phyloP scores from a whole-genome alignment of 164 flowering plant genomes.

The Nymphaea colorata region DNA sequence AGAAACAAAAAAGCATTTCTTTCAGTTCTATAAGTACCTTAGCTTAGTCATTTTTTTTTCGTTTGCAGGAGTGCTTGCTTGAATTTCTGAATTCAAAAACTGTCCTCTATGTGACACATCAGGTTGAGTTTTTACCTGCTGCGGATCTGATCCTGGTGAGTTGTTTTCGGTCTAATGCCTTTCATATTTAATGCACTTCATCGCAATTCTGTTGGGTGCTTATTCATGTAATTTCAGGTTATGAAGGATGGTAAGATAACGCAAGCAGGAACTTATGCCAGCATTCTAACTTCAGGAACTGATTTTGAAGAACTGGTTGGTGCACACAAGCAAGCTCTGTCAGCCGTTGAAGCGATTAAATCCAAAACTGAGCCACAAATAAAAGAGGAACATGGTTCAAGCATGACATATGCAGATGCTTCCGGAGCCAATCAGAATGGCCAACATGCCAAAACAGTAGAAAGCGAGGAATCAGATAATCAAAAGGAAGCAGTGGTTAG shows the following conservation, averaged over 20 bases:
- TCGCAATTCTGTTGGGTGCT: not conserved
- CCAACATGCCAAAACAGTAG: conserved; percentile 6
- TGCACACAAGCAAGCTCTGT: conserved; percentile 56
- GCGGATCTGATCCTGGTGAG: conserved; percentile 48
- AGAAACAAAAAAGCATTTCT: too few species aligned
- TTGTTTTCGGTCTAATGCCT: not conserved
- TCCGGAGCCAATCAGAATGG: conserved; percentile 1
- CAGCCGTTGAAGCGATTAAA: conserved; percentile 17
- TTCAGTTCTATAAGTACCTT: too few species aligned
- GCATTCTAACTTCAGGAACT: conserved; percentile 44
- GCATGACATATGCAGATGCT: not conserved
- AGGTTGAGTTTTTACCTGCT: conserved; percentile 47
- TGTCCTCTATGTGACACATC: conserved; percentile 56
- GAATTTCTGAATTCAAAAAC: conserved; percentile 35
- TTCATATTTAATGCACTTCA: not conserved
- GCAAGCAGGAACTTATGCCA: conserved; percentile 65
- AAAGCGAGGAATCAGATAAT: not conserved
- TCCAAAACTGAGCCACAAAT: not conserved
- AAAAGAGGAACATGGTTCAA: not conserved
- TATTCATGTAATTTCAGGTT: conserved; percentile 27
- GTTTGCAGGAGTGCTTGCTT: conserved; percentile 14
- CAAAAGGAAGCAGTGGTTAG: not conserved
- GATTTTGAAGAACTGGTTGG: conserved; percentile 76
- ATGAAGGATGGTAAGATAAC: conserved; percentile 57
- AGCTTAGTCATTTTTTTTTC: too few species aligned